Base-by-base conservation (phyloP, 805 yeast genomes). In the Pichia nanzhaoensis region DNA sequence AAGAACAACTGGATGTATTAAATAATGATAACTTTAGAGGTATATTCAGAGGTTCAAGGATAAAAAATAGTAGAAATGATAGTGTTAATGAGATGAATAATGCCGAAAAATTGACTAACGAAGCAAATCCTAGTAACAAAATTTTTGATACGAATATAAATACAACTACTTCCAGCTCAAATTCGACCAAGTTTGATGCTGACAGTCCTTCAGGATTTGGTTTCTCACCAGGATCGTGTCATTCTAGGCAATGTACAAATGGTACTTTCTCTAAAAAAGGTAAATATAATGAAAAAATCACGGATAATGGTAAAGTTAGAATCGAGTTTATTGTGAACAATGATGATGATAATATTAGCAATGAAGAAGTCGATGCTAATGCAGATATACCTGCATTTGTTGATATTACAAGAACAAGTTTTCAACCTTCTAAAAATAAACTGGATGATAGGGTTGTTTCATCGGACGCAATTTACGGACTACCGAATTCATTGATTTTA, bases 381-480 rank as follows among this genome's bases (percentile, higher is more conserved):
- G 40, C 44, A n/a, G 64, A 51, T 21, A 55, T 65, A 30, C 70
- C 70, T 4, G 62, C 66, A 9, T 74, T 75, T 49, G 68, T 70
- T 20, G 75, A 68, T 49, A 66, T 63, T 40, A 68, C 68, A 20
- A 68, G 68, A 56, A 50, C 67, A 27, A 58, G 69, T 59, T 59
- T 71, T 58, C 67, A 61, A 44, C 64, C 60, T 31, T 61, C 67
- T 1, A 63, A 61, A 44, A 60, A 63, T 48, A 77, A 74, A 53
- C 64, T 72, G 32, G 75, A 75, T 46, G 78, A 75, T 55, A 77
- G 77, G 50, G 70, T 75, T 43, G 70, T 82, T 50, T 80, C 89
- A 8, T 81, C 90, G 1, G 95, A 84, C 60, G 85, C 90, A 0
- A 67, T 87, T 41, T 87, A 85, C 59, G 95, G 95, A 0, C 66